phyloP scores from a whole-genome alignment of 371 early-diverging fungal species.

The Entomophthora muscae region DNA sequence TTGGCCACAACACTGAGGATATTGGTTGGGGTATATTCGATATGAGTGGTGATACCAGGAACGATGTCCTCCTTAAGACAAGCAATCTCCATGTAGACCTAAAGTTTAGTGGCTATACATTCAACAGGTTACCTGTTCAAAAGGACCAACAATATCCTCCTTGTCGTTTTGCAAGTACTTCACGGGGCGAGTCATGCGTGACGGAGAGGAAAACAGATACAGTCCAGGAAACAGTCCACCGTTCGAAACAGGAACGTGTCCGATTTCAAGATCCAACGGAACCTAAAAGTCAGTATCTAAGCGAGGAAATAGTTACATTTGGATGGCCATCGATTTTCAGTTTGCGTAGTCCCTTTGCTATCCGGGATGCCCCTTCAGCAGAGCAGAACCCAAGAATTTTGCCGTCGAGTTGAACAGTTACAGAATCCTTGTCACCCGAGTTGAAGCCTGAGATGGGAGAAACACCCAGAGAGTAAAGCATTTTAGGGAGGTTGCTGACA shows the following conservation, averaged over 20 bases:
- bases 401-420: constrained; percentile 89
- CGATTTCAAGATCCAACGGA: constrained; percentile 77
- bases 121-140: no score
- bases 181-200: constrained; percentile 94
- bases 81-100: constrained; percentile 96
- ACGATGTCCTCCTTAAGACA: constrained; percentile 83
- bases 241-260: constrained; percentile 66
- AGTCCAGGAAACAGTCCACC: constrained; percentile 95
- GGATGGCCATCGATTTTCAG: constrained; percentile 44
- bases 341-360: constrained; percentile 55
- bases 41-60: constrained; percentile 76
- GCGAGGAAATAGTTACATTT: constrained; percentile 7
- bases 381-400: constrained; percentile 79
- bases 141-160: constrained; percentile 82
- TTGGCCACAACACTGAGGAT: constrained; percentile 92
- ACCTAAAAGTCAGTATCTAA: constrained; percentile 10
- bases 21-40: constrained; percentile 83
- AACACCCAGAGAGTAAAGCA: constrained; percentile 61
- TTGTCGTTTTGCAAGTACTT: constrained; percentile 61
- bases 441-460: constrained; percentile 39
- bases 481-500: constrained; percentile 33
- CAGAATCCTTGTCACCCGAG: constrained; percentile 30
- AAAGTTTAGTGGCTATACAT: no score
- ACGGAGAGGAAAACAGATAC: constrained; percentile 75
- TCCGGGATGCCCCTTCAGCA: constrained; percentile 36